These are phyloP conservation scores for Inonotus obliquus DNA, from an alignment of 1,284 basidiomycete species.

Conservation along the genomic window DNA sequence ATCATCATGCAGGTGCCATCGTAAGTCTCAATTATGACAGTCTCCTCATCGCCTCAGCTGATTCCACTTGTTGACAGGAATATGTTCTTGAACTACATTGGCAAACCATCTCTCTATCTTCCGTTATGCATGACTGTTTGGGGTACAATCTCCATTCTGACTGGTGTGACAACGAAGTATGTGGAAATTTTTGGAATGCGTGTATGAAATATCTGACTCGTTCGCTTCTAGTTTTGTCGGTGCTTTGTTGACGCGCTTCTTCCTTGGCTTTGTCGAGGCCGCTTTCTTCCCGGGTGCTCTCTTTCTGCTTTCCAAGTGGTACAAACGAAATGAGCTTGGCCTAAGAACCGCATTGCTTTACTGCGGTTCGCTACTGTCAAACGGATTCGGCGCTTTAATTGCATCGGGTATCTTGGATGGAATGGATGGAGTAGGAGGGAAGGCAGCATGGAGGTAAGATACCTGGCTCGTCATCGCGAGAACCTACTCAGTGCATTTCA, in stretches of 20 bases:
- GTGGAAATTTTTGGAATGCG: neutral
- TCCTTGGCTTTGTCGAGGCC: conserved; percentile 39
- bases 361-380: conserved; percentile 71
- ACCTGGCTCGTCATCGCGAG: neutral
- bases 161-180: conserved; percentile 17
- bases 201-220: neutral
- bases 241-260: conserved; percentile 38
- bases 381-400: conserved; percentile 81
- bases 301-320: conserved; percentile 67
- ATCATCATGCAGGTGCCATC: conserved; percentile 26
- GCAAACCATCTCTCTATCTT: conserved; percentile 30
- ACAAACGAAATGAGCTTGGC: conserved; percentile 59
- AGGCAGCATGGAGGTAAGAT: conserved; percentile 66
- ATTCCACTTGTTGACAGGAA: conserved; percentile 6
- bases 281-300: conserved; percentile 37
- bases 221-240: conserved; percentile 27
- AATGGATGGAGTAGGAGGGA: conserved; percentile 69
- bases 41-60: conserved; percentile 24
- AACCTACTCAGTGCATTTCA: conserved; percentile 1
- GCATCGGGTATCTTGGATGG: conserved; percentile 66
- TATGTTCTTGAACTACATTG: conserved; percentile 19
- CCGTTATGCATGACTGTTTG: conserved; percentile 33
- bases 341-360: conserved; percentile 70
- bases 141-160: conserved; percentile 30
- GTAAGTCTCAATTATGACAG: conserved; percentile 1